These are phyloP conservation scores for Hypoxylon sp. DNA, from an alignment of 2,329 filamentous ascomycete species.

Conservation along the genomic window DNA sequence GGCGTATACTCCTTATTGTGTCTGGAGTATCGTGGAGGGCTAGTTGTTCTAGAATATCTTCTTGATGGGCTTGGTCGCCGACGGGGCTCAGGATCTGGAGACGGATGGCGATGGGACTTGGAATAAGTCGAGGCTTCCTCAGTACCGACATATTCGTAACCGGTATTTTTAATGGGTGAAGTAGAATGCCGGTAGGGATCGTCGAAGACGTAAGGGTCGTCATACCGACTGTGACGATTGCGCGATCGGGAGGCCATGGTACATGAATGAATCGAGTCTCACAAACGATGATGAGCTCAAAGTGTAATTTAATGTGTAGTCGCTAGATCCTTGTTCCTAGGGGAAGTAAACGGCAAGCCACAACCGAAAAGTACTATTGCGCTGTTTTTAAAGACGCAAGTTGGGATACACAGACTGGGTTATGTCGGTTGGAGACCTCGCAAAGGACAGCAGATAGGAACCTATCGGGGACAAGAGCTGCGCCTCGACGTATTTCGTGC, in stretches of 20 bases:
- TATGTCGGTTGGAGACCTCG: conserved; percentile 34
- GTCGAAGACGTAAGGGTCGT: conserved; percentile 52
- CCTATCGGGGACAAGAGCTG: conserved; percentile 34
- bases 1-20: conserved; percentile 33
- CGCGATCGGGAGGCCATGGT: conserved; percentile 50
- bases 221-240: conserved; percentile 48
- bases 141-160: conserved; percentile 53
- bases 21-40: conserved; percentile 48
- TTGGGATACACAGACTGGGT: conserved; percentile 19
- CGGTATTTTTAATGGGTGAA: conserved; percentile 40
- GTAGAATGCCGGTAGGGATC: conserved; percentile 50
- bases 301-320: conserved; percentile 3
- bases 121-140: conserved; percentile 46
- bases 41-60: conserved; percentile 47
- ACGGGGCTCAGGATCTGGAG: conserved; percentile 39
- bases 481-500: conserved; percentile 45
- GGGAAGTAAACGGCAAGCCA: conserved; percentile 25
- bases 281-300: conserved; percentile 5
- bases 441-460: conserved; percentile 16
- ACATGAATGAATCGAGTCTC: conserved; percentile 9
- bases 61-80: conserved; percentile 40
- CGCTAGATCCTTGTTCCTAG: conserved; percentile 25
- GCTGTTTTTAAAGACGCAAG: conserved; percentile 37
- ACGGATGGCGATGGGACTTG: conserved; percentile 39
- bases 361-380: conserved; percentile 20